Percentiles rank a stretch among this genome's conserved stretches.
Evolutionary conservation across 768 basidiomycete genomes (phyloP).

Genomic region (Suillus subluteus): DNA sequence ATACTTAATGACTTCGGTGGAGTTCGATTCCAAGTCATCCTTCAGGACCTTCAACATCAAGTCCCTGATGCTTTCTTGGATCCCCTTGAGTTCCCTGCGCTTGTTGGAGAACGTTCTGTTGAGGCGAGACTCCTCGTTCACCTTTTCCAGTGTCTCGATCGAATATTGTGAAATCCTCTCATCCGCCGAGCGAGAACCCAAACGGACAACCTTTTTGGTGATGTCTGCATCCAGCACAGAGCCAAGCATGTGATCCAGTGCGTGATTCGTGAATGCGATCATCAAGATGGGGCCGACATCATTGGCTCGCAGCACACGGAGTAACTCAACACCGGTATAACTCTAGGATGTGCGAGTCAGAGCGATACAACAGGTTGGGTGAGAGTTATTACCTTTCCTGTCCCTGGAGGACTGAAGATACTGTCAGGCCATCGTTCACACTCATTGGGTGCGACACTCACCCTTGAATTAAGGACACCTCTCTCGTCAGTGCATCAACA

Average conservation of each 20-base stretch:
- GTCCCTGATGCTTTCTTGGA: constrained; percentile 48
- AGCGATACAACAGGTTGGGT: neutral
- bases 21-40: constrained; percentile 36
- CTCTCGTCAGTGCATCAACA: constrained; percentile 58
- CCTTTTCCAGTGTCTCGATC: constrained; percentile 59
- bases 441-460: constrained; percentile 29
- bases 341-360: constrained; percentile 42
- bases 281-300: constrained; percentile 55
- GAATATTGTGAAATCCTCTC: constrained; percentile 63
- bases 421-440: neutral
- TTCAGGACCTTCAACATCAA: constrained; percentile 49
- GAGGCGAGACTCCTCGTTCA: constrained; percentile 45
- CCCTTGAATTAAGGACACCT: constrained; percentile 77
- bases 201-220: constrained; percentile 64
- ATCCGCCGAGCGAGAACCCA: constrained; percentile 67
- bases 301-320: constrained; percentile 64
- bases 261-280: constrained; percentile 78
- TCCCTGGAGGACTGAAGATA: constrained; percentile 66
- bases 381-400: constrained; percentile 59
- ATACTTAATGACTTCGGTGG: constrained; percentile 43
- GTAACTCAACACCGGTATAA: constrained; percentile 68
- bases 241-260: constrained; percentile 71
- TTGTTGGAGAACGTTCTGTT: constrained; percentile 37
- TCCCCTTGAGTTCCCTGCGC: constrained; percentile 43
- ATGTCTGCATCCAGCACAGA: constrained; percentile 68